Conservation (phyloP, 73 alveolate species). For the Paramecium octaurelia region DNA sequence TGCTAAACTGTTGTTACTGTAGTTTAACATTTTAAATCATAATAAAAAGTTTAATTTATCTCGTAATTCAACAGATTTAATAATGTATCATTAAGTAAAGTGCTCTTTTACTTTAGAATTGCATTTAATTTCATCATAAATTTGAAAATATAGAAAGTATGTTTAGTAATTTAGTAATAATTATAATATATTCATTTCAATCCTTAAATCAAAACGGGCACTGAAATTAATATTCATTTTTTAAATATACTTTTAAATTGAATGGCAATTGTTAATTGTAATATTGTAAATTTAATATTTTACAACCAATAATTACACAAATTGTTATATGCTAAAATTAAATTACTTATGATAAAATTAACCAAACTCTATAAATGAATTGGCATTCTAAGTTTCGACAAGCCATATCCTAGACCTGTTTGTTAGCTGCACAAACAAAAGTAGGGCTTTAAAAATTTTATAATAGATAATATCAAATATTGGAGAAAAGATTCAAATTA, state of each 20-base stretch:
- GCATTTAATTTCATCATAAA: no score
- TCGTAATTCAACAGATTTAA: background rate
- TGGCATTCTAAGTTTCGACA: conserved; percentile 18
- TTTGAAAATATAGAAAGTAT: no score
- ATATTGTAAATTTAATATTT: background rate
- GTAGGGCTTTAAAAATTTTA: background rate
- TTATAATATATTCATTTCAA: no score
- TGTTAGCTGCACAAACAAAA: background rate
- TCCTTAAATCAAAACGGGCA: no score
- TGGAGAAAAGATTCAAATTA: conserved; percentile 1
- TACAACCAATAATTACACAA: no score
- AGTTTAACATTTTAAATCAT: no score
- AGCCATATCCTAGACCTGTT: background rate
- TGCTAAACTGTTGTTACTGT: no score
- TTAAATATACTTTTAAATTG: no score
- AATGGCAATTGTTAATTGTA: background rate
- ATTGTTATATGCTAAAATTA: background rate
- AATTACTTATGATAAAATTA: background rate
- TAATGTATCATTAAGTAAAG: no score
- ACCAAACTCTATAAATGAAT: conserved; percentile 10
- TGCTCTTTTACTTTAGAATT: no score
- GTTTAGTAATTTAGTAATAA: no score
- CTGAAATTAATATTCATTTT: no score
- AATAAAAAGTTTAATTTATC: background rate
- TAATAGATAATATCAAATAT: background rate